phyloP scores from a whole-genome alignment of 805 yeast genomes.

The Teunomyces panamensis region DNA sequence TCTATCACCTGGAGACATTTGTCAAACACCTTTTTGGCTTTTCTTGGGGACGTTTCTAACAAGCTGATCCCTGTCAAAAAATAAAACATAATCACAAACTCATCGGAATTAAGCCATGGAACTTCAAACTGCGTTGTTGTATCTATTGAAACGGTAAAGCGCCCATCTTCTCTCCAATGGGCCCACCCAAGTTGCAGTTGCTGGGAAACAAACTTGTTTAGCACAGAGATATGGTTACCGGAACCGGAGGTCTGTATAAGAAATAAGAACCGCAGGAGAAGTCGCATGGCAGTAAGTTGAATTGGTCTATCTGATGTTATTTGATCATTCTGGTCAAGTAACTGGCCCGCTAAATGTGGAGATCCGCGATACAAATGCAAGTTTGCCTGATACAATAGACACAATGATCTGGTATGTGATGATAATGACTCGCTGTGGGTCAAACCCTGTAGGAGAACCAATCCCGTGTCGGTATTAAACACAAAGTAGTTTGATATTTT shows the following conservation, averaged over 20 bases:
- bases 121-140: slow-evolving; percentile 20
- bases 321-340: slow-evolving; percentile 8
- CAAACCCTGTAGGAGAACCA: slow-evolving; percentile 12
- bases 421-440: slow-evolving; percentile 4
- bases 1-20: slow-evolving; percentile 34
- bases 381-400: slow-evolving; percentile 14
- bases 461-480: slow-evolving; percentile 22
- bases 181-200: slow-evolving; percentile 18
- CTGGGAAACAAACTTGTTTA: slow-evolving; percentile 12
- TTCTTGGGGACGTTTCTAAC: slow-evolving; percentile 32
- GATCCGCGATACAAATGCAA: slow-evolving; percentile 17
- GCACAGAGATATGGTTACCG: slow-evolving; percentile 7
- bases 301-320: background rate
- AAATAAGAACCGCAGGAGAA: slow-evolving; percentile 11
- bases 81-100: slow-evolving; percentile 40
- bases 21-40: slow-evolving; percentile 34
- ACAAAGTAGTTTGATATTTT: slow-evolving; percentile 29
- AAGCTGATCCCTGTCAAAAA: slow-evolving; percentile 42
- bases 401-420: slow-evolving; percentile 8
- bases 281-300: slow-evolving; percentile 16
- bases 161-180: slow-evolving; percentile 19
- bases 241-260: slow-evolving; percentile 14
- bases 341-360: slow-evolving; percentile 6
- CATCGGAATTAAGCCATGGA: slow-evolving; percentile 43
- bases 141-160: slow-evolving; percentile 4